Evolutionary conservation across 2,329 filamentous ascomycete species (phyloP), one percentile per base, ranked within the genome.

Genomic region (Stemphylium beticola): DNA sequence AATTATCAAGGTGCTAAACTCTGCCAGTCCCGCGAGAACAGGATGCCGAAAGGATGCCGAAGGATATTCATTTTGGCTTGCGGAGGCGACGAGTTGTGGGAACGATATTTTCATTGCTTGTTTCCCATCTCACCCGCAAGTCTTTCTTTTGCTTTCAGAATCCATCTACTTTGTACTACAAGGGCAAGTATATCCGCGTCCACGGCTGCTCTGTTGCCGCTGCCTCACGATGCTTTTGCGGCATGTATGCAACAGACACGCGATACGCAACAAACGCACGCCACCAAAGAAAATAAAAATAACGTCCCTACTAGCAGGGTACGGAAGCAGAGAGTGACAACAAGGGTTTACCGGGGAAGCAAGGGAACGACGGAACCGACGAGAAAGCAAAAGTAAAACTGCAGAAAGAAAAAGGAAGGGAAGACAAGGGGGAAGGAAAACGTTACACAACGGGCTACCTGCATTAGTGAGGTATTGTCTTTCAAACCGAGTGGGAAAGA

Each of bases 361-460:
- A 36, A 8, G 33, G 33, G n/a, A 15, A 4, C n/a, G 7, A 17
- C 33, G 10, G 14, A 36, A 17, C 33, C 14, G 3, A 36, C 15
- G 33, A 17, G 33, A 36, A 36, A 17, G 33, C 9, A 18, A 36
- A 17, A 15, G 5, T 2, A 15, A 36, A 2, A n/a, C 2, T 15
- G 7, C 3, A 14, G 1, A 14, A 42, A 32, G 31, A 12, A 17
- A 42, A 42, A 29, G 8, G 8, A 32, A 32, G 8, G 29, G n/a
- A n/a, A 15, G 26, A 18, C 17, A n/a, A 32, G 11, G 6, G 20
- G n/a, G 11, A 41, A 14, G 5, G 9, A 31, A 42, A 6, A 32
- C n/a, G 17, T 36, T 36, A 11, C 33, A 36, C n/a, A 42, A 42
- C 40, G 40, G 40, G 40, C 26, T 42, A 42, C 40, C 40, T 42